Conservation (phyloP, 768 basidiomycete genomes). For the Fistulinella prunicolor region DNA sequence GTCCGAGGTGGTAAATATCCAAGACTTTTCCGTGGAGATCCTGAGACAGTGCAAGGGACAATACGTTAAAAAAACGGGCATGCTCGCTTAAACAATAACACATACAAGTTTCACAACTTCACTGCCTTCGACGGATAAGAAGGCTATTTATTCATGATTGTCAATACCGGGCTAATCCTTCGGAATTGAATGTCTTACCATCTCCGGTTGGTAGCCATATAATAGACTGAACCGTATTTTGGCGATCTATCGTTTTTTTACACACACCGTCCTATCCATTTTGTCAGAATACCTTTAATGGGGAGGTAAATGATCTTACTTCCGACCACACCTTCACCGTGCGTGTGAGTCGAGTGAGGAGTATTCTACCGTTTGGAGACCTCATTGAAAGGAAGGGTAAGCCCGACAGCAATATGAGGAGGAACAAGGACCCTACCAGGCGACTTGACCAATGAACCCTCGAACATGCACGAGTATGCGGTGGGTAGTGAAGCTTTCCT, state of each 20-base stretch:
- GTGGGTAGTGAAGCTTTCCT: slow-evolving; percentile 45
- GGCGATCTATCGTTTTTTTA: slow-evolving; percentile 47
- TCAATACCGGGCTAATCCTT: slow-evolving; percentile 11
- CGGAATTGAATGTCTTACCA: slow-evolving; percentile 29
- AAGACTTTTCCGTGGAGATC: slow-evolving; percentile 46
- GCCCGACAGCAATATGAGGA: neutral
- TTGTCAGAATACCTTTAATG: slow-evolving; percentile 5
- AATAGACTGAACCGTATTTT: slow-evolving; percentile 46
- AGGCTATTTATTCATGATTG: slow-evolving; percentile 36
- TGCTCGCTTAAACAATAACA: slow-evolving; percentile 5
- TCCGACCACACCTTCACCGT: slow-evolving; percentile 53
- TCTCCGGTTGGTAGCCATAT: slow-evolving; percentile 50
- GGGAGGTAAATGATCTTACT: slow-evolving; percentile 27
- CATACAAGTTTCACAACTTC: slow-evolving; percentile 45
- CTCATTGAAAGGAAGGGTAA: slow-evolving; percentile 24
- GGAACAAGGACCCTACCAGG: slow-evolving; percentile 36
- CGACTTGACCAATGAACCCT: slow-evolving; percentile 54
- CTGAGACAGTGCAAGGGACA: slow-evolving; percentile 24
- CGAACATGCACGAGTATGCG: slow-evolving; percentile 49
- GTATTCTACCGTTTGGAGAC: slow-evolving; percentile 45
- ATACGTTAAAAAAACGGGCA: slow-evolving; percentile 15
- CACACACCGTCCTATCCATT: slow-evolving; percentile 46
- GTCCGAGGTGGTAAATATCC: slow-evolving; percentile 42
- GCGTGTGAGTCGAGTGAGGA: slow-evolving; percentile 48
- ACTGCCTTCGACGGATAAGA: slow-evolving; percentile 50